phyloP scores from a whole-genome alignment of 1,284 basidiomycete species.

The Chiua sp. region DNA sequence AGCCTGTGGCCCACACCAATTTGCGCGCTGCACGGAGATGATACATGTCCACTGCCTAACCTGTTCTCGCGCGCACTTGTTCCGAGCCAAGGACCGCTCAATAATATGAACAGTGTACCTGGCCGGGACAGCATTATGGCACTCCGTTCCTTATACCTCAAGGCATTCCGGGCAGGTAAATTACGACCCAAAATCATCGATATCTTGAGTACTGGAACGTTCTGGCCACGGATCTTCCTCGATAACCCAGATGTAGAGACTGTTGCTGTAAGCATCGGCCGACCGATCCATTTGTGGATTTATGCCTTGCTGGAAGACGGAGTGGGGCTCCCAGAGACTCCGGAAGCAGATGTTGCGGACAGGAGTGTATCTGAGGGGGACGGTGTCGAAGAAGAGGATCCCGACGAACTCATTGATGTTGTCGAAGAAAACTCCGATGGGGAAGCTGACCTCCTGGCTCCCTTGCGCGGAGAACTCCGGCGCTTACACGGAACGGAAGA shows the following conservation, averaged over 20 bases:
- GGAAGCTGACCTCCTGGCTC: slow-evolving; percentile 60
- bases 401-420: slow-evolving; percentile 67
- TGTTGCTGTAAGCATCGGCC: slow-evolving; percentile 61
- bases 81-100: slow-evolving; percentile 23
- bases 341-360: slow-evolving; percentile 22
- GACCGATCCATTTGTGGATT: slow-evolving; percentile 66
- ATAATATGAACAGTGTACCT: slow-evolving; percentile 37
- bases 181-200: slow-evolving; percentile 66
- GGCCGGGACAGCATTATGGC: slow-evolving; percentile 19
- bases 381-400: slow-evolving; percentile 40
- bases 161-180: slow-evolving; percentile 65
- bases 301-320: slow-evolving; percentile 74
- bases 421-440: slow-evolving; percentile 48
- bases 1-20: slow-evolving; percentile 56
- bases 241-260: slow-evolving; percentile 78
- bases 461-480: slow-evolving; percentile 70
- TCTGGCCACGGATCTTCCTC: slow-evolving; percentile 74
- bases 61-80: slow-evolving; percentile 55
- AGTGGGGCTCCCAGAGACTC: slow-evolving; percentile 55
- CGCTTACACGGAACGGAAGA: slow-evolving; percentile 50
- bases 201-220: slow-evolving; percentile 62
- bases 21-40: slow-evolving; percentile 63
- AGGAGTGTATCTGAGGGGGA: slow-evolving; percentile 17
- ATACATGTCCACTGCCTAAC: slow-evolving; percentile 56
- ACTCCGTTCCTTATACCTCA: slow-evolving; percentile 50